phyloP scores from a whole-genome alignment of 495 filamentous ascomycete genomes.

The Chaetomium fimeti region DNA sequence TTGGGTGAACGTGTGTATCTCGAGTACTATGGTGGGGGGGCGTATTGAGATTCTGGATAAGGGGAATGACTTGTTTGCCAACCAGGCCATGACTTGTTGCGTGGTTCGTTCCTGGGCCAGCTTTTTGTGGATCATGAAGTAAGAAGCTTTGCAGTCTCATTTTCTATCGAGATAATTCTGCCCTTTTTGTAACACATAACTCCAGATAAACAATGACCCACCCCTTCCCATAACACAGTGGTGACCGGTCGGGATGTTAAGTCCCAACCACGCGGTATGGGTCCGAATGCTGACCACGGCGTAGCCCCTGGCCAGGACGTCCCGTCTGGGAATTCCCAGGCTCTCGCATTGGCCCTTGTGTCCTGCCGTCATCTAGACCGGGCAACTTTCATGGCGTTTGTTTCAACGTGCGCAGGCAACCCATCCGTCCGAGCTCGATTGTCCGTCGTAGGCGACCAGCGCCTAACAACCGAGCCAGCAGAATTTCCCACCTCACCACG shows the following conservation, averaged over 20 bases:
- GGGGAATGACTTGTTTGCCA: too few species aligned
- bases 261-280: background rate
- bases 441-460: slow-evolving; percentile 4
- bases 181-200: background rate
- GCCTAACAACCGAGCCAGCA: background rate
- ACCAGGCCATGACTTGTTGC: background rate
- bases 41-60: background rate
- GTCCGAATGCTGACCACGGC: background rate
- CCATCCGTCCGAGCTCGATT: background rate
- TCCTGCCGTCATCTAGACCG: background rate
- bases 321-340: background rate
- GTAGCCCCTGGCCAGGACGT: background rate
- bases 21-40: background rate
- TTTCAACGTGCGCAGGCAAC: background rate
- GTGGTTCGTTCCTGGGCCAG: background rate
- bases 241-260: background rate
- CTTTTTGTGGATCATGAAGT: background rate
- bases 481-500: slow-evolving; percentile 24
- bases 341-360: background rate
- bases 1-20: slow-evolving; percentile 44
- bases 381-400: background rate
- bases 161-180: background rate
- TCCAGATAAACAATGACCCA: background rate
- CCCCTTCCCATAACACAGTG: background rate
- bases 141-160: slow-evolving; percentile 5